Evolutionary conservation across 106 monocot genomes (phyloP).

Genomic region (Dendrobium nobile): DNA sequence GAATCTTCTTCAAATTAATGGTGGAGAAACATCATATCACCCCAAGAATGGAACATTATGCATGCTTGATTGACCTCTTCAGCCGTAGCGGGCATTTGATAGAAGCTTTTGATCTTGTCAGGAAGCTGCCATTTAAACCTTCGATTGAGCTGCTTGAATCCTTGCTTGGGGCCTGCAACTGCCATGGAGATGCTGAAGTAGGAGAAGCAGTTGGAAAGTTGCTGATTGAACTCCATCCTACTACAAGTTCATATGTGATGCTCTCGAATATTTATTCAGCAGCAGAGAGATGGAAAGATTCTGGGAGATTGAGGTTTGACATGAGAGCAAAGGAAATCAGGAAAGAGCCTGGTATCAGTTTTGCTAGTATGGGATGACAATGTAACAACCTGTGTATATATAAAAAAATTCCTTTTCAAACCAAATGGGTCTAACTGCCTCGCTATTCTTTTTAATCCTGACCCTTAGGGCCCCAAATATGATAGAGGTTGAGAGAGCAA

Average conservation of each 20-base stretch:
- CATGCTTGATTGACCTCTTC: conserved; percentile 59
- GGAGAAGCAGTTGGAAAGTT: conserved; percentile 46
- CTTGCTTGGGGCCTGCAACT: conserved; percentile 63
- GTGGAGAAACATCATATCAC: conserved; percentile 21
- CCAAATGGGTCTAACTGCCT: too few relatives aligned
- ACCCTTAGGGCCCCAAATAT: too few relatives aligned
- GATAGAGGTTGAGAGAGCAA: too few relatives aligned
- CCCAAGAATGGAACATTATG: conserved; percentile 49
- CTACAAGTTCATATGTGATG: conserved; percentile 37
- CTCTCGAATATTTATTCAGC: conserved; percentile 61
- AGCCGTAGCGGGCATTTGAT: conserved; percentile 43
- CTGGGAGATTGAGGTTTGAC: conserved; percentile 31
- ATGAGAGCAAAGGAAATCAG: conserved; percentile 47
- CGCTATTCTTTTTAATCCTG: too few relatives aligned
- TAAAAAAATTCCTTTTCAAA: neutral
- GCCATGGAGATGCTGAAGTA: conserved; percentile 24
- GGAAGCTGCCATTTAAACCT: conserved; percentile 17
- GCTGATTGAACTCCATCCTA: conserved; percentile 19
- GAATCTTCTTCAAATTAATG: conserved; percentile 40
- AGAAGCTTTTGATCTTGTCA: conserved; percentile 55
- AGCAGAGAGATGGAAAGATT: conserved; percentile 46
- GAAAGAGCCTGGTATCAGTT: conserved; percentile 48
- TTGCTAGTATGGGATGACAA: neutral
- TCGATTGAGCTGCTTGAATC: conserved; percentile 48
- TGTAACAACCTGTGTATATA: neutral